phyloP scores from a whole-genome alignment of 306 rosid genomes.

The Lithocarpus polystachyus region DNA sequence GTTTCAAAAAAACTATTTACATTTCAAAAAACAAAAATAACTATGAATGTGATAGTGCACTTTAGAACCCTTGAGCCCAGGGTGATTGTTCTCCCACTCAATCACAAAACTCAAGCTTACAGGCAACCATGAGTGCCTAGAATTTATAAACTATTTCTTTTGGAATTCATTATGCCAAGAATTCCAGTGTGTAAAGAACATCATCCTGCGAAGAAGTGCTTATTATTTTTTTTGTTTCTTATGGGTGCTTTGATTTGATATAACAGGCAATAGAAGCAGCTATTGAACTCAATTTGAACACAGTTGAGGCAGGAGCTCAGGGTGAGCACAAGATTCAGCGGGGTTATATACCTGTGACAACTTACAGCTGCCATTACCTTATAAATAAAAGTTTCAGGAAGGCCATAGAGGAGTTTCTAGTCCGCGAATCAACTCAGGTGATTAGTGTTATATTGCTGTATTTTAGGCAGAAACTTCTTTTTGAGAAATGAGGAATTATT shows the following conservation, averaged over 20 bases:
- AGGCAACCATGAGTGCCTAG: not conserved
- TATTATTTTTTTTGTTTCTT: not conserved
- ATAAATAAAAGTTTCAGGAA: conserved; percentile 55
- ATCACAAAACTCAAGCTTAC: not conserved
- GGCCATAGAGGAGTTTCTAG: conserved; percentile 64
- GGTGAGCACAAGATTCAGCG: conserved; percentile 99
- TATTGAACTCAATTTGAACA: conserved; percentile 71
- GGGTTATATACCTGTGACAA: conserved; percentile 85
- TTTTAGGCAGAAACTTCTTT: not conserved
- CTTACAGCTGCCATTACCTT: conserved; percentile 88
- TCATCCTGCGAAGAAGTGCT: not conserved
- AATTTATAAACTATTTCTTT: not conserved
- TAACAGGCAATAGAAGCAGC: conserved; percentile 97
- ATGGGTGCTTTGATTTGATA: conserved; percentile 3
- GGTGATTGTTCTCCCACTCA: not conserved
- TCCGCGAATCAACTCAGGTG: conserved; percentile 88
- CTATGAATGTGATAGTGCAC: not conserved
- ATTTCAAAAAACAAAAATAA: not conserved
- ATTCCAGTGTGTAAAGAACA: not conserved
- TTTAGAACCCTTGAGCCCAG: not conserved
- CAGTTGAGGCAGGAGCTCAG: conserved; percentile 98
- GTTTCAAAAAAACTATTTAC: too few relatives aligned
- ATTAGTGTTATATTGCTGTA: not conserved
- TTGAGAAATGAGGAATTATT: not conserved
- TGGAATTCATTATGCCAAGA: not conserved